A percentile compares a stretch with the other conserved stretches of the same genome.
phyloP scores from a whole-genome alignment of 2,329 filamentous ascomycete species.

The Fusarium liriodendri region DNA sequence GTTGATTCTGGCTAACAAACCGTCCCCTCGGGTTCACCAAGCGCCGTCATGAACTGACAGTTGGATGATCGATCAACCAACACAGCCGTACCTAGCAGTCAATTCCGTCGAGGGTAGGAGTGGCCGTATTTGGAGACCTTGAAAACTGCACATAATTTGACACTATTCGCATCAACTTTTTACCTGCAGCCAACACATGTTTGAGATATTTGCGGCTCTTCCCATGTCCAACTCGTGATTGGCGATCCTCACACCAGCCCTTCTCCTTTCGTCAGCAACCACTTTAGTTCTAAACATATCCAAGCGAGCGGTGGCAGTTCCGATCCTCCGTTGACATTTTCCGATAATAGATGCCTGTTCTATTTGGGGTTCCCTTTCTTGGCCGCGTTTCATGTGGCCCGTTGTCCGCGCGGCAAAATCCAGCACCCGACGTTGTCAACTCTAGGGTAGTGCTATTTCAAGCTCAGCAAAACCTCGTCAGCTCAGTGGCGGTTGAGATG shows the following conservation, averaged over 20 bases:
- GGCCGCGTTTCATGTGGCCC: slow-evolving; percentile 10
- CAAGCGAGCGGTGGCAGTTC: neutral
- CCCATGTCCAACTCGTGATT: slow-evolving; percentile 1
- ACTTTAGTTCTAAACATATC: slow-evolving; percentile 8
- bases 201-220: neutral
- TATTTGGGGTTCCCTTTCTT: slow-evolving; percentile 1
- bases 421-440: neutral
- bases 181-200: neutral
- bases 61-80: neutral
- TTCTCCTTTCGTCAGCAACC: neutral
- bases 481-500: neutral
- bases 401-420: slow-evolving; percentile 16
- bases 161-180: neutral
- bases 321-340: neutral
- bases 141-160: neutral
- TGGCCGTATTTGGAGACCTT: neutral
- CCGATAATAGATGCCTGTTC: neutral
- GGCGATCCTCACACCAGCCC: neutral
- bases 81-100: neutral
- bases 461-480: neutral
- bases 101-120: neutral
- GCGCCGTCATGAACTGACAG: slow-evolving; percentile 6
- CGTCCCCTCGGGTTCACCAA: slow-evolving; percentile 13
- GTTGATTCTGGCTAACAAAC: slow-evolving; percentile 6
- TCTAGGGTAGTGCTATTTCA: neutral